Evolutionary conservation across 2,329 filamentous ascomycete genomes (phyloP).

Genomic region (Thielaviopsis punctulata): DNA sequence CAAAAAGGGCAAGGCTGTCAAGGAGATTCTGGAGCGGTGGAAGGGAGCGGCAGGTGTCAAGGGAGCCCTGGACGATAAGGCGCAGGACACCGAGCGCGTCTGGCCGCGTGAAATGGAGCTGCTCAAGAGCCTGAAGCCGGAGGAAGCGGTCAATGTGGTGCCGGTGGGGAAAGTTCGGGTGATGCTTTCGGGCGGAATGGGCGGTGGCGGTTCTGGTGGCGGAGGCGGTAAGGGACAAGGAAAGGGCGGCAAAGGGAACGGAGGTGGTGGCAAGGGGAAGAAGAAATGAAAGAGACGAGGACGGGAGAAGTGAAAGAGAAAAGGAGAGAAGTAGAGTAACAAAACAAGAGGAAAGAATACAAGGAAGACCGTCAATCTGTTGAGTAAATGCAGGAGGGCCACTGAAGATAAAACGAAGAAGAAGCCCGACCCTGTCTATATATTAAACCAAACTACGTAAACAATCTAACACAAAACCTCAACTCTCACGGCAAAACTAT

Average conservation of each 20-base stretch:
- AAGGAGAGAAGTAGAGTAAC: not conserved
- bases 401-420: not conserved
- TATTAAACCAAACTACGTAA: too few species aligned
- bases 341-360: not conserved
- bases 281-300: constrained; percentile 18
- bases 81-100: constrained; percentile 52
- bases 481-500: not conserved
- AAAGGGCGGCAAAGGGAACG: constrained; percentile 18
- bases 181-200: constrained; percentile 48
- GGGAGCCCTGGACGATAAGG: constrained; percentile 41
- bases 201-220: constrained; percentile 24
- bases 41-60: constrained; percentile 42
- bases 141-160: constrained; percentile 65
- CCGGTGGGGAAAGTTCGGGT: constrained; percentile 67
- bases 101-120: constrained; percentile 79
- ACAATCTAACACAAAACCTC: not conserved
- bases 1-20: constrained; percentile 90
- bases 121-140: constrained; percentile 61
- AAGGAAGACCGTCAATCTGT: not conserved
- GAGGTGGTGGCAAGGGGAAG: constrained; percentile 24
- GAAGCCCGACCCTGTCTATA: too few species aligned
- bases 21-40: constrained; percentile 78
- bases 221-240: constrained; percentile 18
- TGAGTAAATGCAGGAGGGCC: not conserved
- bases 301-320: not conserved